Evolutionary conservation across 2,329 filamentous ascomycete genomes (phyloP).

Genomic region (Penicillium sumatraense): DNA sequence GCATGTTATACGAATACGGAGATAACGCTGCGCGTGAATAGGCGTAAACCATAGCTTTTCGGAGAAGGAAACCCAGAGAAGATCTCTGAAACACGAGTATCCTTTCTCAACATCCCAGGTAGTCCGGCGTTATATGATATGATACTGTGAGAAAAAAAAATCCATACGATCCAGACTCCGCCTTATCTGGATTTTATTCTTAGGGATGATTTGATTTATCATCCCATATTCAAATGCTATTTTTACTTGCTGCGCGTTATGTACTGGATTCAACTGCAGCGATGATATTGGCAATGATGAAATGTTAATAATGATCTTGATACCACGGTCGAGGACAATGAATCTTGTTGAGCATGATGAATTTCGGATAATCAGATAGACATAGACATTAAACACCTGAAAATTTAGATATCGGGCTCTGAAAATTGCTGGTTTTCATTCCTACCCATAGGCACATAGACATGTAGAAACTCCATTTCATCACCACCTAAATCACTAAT

Average conservation of each 20-base stretch:
- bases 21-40: slow-evolving; percentile 4
- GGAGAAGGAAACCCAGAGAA: background rate
- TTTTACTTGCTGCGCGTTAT: background rate
- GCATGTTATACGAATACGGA: slow-evolving; percentile 6
- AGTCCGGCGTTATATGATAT: slow-evolving; percentile 10
- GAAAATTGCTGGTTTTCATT: too few species aligned
- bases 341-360: background rate
- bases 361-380: too few species aligned
- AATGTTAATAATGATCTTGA: slow-evolving; percentile 2
- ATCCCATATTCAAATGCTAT: background rate
- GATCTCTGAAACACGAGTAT: background rate
- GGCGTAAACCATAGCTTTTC: slow-evolving; percentile 14
- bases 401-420: too few species aligned
- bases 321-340: background rate
- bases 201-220: background rate
- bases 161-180: slow-evolving; percentile 10
- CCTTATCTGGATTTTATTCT: background rate
- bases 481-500: too few species aligned
- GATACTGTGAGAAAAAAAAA: background rate
- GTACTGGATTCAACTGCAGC: background rate
- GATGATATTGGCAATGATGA: slow-evolving; percentile 2
- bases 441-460: background rate
- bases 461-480: too few species aligned
- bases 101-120: background rate
- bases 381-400: too few species aligned